These are phyloP conservation scores for Candida sp. DNA, from an alignment of 1,139 yeast genomes.

Conservation along the genomic window DNA sequence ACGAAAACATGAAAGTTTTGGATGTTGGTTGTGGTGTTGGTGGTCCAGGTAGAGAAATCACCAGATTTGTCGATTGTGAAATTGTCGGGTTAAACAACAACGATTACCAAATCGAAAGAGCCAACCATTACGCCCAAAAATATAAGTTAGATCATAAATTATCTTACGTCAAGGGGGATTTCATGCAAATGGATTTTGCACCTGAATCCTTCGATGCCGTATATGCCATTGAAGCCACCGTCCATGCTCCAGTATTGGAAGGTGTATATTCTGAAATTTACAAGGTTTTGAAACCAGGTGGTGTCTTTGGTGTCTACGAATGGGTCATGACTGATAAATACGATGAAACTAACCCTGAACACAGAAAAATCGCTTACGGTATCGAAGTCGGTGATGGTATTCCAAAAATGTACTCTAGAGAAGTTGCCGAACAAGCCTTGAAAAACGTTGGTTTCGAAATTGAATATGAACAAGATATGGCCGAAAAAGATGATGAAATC, in stretches of 20 bases:
- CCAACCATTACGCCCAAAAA: constrained; percentile 72
- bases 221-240: constrained; percentile 98
- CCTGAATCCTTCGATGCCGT: constrained; percentile 92
- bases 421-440: constrained; percentile 87
- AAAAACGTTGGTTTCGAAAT: constrained; percentile 85
- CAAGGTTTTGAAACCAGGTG: constrained; percentile 97
- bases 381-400: constrained; percentile 99
- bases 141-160: constrained; percentile 69
- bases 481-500: constrained; percentile 74
- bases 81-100: constrained; percentile 94
- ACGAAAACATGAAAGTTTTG: constrained; percentile 79
- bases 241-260: constrained; percentile 95
- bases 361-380: constrained; percentile 94
- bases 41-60: constrained; percentile 97
- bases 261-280: constrained; percentile 95
- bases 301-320: constrained; percentile 95
- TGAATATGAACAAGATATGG: constrained; percentile 74
- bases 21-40: constrained; percentile 99
- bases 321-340: constrained; percentile 98
- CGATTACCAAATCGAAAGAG: constrained; percentile 95
- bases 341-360: constrained; percentile 84
- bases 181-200: constrained; percentile 98
- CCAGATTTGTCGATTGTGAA: constrained; percentile 84
- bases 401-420: constrained; percentile 89
- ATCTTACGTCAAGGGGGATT: constrained; percentile 93